Base-by-base conservation (phyloP, 768 basidiomycete species). In the Lyophyllum decastes region DNA sequence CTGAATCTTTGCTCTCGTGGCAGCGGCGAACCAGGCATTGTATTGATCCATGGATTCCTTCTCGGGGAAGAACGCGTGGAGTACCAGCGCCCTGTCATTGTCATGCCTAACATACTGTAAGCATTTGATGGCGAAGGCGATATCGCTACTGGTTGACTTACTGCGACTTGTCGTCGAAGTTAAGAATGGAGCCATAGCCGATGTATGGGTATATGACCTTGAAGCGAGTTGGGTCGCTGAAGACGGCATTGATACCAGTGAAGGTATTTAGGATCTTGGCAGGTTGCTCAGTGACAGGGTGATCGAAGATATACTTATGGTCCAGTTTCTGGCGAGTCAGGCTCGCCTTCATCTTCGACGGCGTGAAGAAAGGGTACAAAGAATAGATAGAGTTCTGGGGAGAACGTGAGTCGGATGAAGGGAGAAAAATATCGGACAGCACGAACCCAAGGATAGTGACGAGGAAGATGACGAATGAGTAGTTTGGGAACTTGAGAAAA, bases 281-380 rank as follows among this genome's bases (percentile, higher is more conserved):
- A 14, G 64, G 59, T 1, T 66, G 67, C 17, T 61, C 41, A 3
- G 72, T 27, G 1, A 58, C 47, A 5, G 81, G 82, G 7, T 73
- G 72, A 14, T 69, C 69, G 62, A 79, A 81, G 5, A 67, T 72
- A 60, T 82, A 83, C 52, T 74, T 69, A n/a, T 65, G 61, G 2
- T 64, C 71, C 14, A 78, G 59, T 0, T 72, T 74, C 52, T 78
- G 80, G 21, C 68, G 67, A 0, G 74, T 74, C 22, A 84, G 68
- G 34, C 68, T 72, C 7, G 65, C 49, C 61, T 68, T 62, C 71
- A 73, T 71, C 30, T 70, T 64, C 1, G 54, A 43, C 11, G 86
- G 87, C 0, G 80, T 79, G 72, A 84, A 71, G 75, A 89, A 65
- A 1, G 64, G 62, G 45, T 54, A 66, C 16, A 66, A 47, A 11